A percentile compares a stretch with the other conserved stretches of the same genome.
These are phyloP conservation scores for Colletotrichum theobromicola DNA, from an alignment of 2,329 filamentous ascomycete species.

Conservation along the genomic window DNA sequence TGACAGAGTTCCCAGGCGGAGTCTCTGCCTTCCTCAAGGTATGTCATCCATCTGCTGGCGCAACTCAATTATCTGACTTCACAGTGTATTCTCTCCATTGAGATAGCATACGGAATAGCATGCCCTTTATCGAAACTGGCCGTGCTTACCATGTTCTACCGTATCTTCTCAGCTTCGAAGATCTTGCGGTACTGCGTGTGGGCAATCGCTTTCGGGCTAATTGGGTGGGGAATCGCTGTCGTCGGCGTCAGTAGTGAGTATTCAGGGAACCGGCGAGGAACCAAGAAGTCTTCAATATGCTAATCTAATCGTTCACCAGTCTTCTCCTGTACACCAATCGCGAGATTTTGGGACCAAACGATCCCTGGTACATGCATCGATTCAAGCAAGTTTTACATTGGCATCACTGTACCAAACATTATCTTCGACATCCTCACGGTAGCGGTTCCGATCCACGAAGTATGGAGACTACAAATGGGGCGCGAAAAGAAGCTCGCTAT, in stretches of 20 bases:
- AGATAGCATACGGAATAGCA: background rate
- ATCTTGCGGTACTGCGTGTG: background rate
- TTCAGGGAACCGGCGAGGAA: background rate
- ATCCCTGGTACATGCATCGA: background rate
- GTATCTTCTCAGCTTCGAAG: conserved; percentile 2
- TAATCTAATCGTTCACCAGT: background rate
- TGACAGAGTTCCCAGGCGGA: background rate
- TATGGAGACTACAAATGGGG: background rate
- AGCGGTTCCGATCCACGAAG: background rate
- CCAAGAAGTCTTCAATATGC: background rate
- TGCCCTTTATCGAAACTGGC: background rate
- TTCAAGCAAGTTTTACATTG: background rate
- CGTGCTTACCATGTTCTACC: background rate
- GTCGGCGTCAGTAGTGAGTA: background rate
- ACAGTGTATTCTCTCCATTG: background rate
- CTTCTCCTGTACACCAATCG: background rate
- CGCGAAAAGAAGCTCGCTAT: background rate
- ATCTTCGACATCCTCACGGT: background rate
- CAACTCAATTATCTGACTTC: background rate
- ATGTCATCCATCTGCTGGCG: background rate
- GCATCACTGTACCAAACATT: background rate
- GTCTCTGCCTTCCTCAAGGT: background rate
- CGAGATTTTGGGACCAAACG: background rate
- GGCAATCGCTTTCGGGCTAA: background rate
- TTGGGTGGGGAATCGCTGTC: background rate